These are phyloP conservation scores for Irpex sp. DNA, from an alignment of 1,284 basidiomycete genomes.

Conservation along the genomic window DNA sequence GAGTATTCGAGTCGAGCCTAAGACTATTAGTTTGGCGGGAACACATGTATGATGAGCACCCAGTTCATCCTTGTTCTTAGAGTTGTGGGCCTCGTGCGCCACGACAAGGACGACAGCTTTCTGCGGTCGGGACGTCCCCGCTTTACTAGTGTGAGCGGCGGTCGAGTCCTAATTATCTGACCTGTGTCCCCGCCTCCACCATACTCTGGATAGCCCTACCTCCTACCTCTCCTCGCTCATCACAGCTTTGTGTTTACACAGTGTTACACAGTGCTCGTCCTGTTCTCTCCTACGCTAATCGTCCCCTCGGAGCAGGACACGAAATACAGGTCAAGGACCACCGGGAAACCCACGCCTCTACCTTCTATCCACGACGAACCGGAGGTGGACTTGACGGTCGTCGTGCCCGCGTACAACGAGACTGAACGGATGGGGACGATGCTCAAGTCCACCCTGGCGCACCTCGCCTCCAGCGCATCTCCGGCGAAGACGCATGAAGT, in stretches of 20 bases:
- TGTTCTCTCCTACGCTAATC: conserved; percentile 68
- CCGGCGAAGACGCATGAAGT: conserved; percentile 65
- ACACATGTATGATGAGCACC: conserved; percentile 52
- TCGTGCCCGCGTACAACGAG: conserved; percentile 93
- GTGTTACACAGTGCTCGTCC: conserved; percentile 55
- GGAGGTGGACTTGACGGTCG: conserved; percentile 68
- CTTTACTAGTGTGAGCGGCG: conserved; percentile 22
- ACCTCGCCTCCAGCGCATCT: conserved; percentile 38
- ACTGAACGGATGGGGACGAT: conserved; percentile 74
- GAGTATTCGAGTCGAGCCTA: too few species aligned
- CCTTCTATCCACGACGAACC: conserved; percentile 49
- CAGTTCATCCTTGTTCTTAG: conserved; percentile 89
- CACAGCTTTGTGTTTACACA: conserved; percentile 29
- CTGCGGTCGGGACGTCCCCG: conserved; percentile 32
- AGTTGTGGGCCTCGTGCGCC: conserved; percentile 63
- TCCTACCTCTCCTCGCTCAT: conserved; percentile 11
- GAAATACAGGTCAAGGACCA: conserved; percentile 40
- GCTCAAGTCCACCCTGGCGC: conserved; percentile 71
- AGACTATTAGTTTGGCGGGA: too few species aligned
- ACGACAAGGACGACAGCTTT: conserved; percentile 58
- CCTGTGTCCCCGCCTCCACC: too few species aligned
- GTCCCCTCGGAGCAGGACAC: conserved; percentile 62
- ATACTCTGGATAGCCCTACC: neutral
- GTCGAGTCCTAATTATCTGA: too few species aligned
- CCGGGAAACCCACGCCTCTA: conserved; percentile 48